Evolutionary conservation across 176 grass and related monocot genomes (phyloP).

Genomic region (Leersia perrieri): DNA sequence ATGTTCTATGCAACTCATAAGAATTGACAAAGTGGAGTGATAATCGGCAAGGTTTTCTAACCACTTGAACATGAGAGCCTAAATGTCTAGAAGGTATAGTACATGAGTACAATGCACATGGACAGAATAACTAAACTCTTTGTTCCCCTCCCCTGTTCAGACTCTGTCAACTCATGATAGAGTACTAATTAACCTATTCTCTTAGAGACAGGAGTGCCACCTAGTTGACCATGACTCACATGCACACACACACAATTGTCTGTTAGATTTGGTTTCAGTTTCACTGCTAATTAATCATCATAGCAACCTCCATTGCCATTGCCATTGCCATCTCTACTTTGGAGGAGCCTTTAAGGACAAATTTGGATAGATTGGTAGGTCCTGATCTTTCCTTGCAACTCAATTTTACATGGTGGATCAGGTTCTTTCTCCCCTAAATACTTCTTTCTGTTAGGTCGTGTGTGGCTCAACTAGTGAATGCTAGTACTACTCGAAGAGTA

Average conservation of each 20-base stretch:
- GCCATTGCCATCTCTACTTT: background rate
- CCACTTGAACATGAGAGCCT: background rate
- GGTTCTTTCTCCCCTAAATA: background rate
- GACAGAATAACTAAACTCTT: background rate
- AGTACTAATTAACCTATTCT: background rate
- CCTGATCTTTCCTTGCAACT: slow-evolving; percentile 21
- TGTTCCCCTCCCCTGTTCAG: background rate
- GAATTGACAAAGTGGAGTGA: background rate
- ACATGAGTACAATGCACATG: background rate
- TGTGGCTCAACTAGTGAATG: background rate
- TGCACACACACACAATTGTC: background rate
- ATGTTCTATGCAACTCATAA: background rate
- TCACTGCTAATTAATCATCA: background rate
- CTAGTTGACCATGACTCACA: background rate
- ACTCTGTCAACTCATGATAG: background rate
- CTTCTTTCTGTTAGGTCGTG: background rate
- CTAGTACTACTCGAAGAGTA: background rate
- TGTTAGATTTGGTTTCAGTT: background rate
- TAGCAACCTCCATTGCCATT: background rate
- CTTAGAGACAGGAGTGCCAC: background rate
- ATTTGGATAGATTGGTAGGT: slow-evolving; percentile 7
- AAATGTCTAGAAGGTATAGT: background rate
- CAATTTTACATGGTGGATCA: slow-evolving; percentile 6
- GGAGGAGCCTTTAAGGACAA: background rate
- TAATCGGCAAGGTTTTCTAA: background rate